phyloP scores from a whole-genome alignment of 2,329 filamentous ascomycete genomes.

The Venturia nashicola region DNA sequence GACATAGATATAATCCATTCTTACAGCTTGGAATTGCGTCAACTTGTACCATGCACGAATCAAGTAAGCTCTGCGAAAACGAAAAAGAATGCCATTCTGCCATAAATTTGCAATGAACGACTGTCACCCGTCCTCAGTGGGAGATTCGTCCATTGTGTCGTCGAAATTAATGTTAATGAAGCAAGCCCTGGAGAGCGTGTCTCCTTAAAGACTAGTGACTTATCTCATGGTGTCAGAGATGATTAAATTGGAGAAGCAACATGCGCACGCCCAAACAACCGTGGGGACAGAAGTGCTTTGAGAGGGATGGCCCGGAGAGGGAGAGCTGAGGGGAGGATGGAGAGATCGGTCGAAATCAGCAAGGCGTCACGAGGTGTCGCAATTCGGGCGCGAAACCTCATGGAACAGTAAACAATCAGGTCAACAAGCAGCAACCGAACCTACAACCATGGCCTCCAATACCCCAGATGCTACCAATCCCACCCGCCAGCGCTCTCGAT shows the following conservation, averaged over 20 bases:
- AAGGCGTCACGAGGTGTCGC: not conserved
- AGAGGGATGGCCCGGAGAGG: no score
- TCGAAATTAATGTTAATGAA: not conserved
- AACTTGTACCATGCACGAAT: not conserved
- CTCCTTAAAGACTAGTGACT: not conserved
- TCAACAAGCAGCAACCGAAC: not conserved
- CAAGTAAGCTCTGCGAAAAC: not conserved
- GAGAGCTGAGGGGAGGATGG: no score
- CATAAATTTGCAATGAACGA: not conserved
- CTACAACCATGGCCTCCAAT: constrained; percentile 3
- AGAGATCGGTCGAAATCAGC: not conserved
- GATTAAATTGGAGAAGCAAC: not conserved
- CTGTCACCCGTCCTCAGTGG: not conserved
- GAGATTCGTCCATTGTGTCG: not conserved
- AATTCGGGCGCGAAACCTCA: not conserved
- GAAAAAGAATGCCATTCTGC: not conserved
- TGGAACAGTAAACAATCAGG: not conserved
- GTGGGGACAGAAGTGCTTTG: no score
- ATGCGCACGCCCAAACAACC: not conserved
- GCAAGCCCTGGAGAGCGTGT: not conserved
- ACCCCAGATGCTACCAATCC: not conserved
- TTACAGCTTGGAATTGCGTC: not conserved
- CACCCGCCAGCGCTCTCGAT: constrained; percentile 22
- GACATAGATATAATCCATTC: not conserved
- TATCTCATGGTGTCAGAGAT: not conserved